Evolutionary conservation across 2,329 filamentous ascomycete genomes (phyloP).

Genomic region (Colletotrichum noveboracense): DNA sequence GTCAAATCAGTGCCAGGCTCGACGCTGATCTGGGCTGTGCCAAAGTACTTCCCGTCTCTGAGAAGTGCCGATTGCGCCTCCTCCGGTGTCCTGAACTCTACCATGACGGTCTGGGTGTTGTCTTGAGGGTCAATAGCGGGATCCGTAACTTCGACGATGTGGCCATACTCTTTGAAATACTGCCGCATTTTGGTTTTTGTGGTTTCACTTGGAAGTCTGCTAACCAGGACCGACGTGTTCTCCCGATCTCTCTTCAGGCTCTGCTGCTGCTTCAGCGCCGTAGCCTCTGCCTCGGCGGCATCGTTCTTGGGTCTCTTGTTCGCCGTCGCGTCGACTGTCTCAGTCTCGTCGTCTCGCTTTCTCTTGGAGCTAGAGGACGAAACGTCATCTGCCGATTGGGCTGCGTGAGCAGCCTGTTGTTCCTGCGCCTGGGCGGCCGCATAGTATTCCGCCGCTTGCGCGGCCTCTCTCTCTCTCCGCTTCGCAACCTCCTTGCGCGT

Average conservation of each 20-base stretch:
- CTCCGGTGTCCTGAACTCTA: slow-evolving; percentile 84
- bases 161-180: slow-evolving; percentile 91
- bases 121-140: slow-evolving; percentile 49
- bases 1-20: slow-evolving; percentile 78
- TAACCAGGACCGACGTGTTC: slow-evolving; percentile 83
- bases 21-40: slow-evolving; percentile 75
- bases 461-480: slow-evolving; percentile 70
- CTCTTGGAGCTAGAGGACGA: slow-evolving; percentile 65
- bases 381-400: slow-evolving; percentile 30
- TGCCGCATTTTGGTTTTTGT: slow-evolving; percentile 78
- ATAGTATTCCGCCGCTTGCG: slow-evolving; percentile 61
- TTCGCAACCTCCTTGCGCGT: slow-evolving; percentile 66
- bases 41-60: slow-evolving; percentile 80
- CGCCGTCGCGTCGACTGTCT: slow-evolving; percentile 53
- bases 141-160: slow-evolving; percentile 78
- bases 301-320: slow-evolving; percentile 72
- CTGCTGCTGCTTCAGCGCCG: slow-evolving; percentile 36
- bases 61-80: slow-evolving; percentile 84
- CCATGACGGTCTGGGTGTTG: slow-evolving; percentile 68
- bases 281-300: slow-evolving; percentile 33
- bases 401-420: slow-evolving; percentile 32
- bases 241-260: slow-evolving; percentile 82
- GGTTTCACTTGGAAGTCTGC: slow-evolving; percentile 73
- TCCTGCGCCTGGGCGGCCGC: slow-evolving; percentile 42
- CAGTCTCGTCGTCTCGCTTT: slow-evolving; percentile 70